phyloP scores from a whole-genome alignment of 148 eudicot species.

The Rheum nobile region DNA sequence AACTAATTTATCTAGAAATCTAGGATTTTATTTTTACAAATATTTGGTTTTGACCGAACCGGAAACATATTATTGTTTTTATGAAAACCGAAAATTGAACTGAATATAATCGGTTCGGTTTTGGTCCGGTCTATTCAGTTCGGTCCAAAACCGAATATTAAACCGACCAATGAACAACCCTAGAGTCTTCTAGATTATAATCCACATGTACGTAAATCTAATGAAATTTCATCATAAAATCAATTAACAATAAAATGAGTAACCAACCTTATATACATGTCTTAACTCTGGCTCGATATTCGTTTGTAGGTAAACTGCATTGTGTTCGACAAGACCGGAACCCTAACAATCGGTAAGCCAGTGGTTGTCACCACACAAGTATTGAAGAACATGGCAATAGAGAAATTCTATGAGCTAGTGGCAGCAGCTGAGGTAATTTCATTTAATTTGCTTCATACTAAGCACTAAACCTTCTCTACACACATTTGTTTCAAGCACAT shows the following conservation, averaged over 20 bases:
- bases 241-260: not conserved
- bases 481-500: not conserved
- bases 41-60: no score
- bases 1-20: no score
- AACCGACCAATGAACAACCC: no score
- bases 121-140: no score
- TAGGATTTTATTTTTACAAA: no score
- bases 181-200: no score
- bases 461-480: not conserved
- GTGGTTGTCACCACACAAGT: conserved; percentile 65
- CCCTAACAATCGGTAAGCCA: conserved; percentile 89
- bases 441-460: not conserved
- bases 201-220: not conserved
- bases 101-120: no score
- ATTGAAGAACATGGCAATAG: conserved; percentile 43
- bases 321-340: conserved; percentile 97
- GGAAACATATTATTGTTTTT: no score
- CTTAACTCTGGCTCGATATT: not conserved
- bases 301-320: conserved; percentile 72
- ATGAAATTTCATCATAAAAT: conserved; percentile 1
- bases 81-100: no score
- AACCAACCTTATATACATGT: no score
- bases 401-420: conserved; percentile 59
- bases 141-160: no score
- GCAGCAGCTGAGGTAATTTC: conserved; percentile 82